Percentiles rank a stretch among this genome's conserved stretches.
These are phyloP conservation scores for Triticum timopheevii DNA, from an alignment of 176 grass and related monocot genomes.

Conservation along the genomic window DNA sequence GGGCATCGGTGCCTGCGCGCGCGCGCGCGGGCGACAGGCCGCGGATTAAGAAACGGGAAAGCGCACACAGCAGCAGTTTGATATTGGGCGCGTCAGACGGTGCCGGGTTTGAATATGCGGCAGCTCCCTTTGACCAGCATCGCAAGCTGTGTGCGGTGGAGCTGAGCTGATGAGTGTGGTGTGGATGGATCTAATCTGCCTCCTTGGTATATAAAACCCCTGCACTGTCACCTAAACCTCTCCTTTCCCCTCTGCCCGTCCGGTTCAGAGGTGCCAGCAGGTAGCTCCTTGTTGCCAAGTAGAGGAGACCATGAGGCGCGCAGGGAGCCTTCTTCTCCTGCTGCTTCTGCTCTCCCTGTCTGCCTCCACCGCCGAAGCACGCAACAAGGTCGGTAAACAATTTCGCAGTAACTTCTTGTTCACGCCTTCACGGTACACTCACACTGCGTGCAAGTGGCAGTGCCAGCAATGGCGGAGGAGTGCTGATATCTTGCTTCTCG, in stretches of 20 bases:
- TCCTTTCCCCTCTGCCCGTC: slow-evolving; percentile 21
- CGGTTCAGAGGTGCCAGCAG: slow-evolving; percentile 14
- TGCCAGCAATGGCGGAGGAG: neutral
- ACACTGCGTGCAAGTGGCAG: neutral
- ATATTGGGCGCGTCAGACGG: slow-evolving; percentile 45
- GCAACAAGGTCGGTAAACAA: slow-evolving; percentile 30
- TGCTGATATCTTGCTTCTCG: neutral
- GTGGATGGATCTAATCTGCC: neutral
- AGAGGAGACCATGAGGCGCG: slow-evolving; percentile 25
- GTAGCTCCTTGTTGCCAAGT: neutral
- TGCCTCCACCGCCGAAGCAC: slow-evolving; percentile 18
- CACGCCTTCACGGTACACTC: neutral
- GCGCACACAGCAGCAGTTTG: slow-evolving; percentile 29
- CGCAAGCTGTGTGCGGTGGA: neutral
- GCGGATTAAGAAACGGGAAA: slow-evolving; percentile 41
- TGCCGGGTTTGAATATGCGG: slow-evolving; percentile 36
- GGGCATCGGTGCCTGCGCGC: slow-evolving; percentile 29
- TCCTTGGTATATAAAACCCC: slow-evolving; percentile 44
- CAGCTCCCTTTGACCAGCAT: slow-evolving; percentile 43
- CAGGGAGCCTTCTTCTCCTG: slow-evolving; percentile 20
- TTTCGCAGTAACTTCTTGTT: neutral
- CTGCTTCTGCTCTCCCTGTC: slow-evolving; percentile 41
- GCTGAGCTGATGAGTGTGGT: neutral
- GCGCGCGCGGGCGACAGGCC: slow-evolving; percentile 20
- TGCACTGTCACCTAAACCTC: slow-evolving; percentile 34